These are phyloP conservation scores for Pezicula rhizophila DNA, from an alignment of 2,329 filamentous ascomycete species.

Conservation along the genomic window DNA sequence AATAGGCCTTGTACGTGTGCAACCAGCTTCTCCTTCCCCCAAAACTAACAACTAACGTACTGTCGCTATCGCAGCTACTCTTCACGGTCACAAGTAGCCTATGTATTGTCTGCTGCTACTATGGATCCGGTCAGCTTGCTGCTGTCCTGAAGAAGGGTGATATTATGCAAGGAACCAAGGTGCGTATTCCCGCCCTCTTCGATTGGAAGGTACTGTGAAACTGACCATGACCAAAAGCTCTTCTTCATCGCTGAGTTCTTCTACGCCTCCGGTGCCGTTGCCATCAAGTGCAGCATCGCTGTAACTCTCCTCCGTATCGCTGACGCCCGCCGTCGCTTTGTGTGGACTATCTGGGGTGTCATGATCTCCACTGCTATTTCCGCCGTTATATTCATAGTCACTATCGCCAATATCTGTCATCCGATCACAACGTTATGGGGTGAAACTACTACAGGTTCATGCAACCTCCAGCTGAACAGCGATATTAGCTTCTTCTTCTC, in stretches of 20 bases:
- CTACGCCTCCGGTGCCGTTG: constrained; percentile 27
- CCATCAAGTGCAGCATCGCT: constrained; percentile 27
- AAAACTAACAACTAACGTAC: neutral
- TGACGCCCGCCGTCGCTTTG: constrained; percentile 23
- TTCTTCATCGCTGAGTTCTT: constrained; percentile 34
- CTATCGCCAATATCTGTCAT: constrained; percentile 26
- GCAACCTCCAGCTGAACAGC: constrained; percentile 24
- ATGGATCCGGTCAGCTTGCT: constrained; percentile 22
- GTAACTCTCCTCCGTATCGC: constrained; percentile 27
- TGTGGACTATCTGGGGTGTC: constrained; percentile 22
- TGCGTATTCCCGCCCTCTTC: constrained; percentile 5
- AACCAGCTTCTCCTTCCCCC: neutral
- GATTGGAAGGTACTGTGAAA: neutral
- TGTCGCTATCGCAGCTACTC: constrained; percentile 15
- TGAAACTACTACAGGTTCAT: constrained; percentile 22
- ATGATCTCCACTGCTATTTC: constrained; percentile 18
- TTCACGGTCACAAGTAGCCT: constrained; percentile 21
- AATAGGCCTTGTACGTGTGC: constrained; percentile 21
- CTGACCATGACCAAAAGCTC: constrained; percentile 18
- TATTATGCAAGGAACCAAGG: constrained; percentile 19
- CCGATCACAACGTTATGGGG: constrained; percentile 28
- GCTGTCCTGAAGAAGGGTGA: constrained; percentile 6
- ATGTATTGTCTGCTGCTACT: constrained; percentile 24
- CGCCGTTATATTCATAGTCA: constrained; percentile 24
- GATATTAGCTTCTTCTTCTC: constrained; percentile 30